Base-by-base conservation (phyloP, 1,139 yeast species). In the Taiozyma sp. region DNA sequence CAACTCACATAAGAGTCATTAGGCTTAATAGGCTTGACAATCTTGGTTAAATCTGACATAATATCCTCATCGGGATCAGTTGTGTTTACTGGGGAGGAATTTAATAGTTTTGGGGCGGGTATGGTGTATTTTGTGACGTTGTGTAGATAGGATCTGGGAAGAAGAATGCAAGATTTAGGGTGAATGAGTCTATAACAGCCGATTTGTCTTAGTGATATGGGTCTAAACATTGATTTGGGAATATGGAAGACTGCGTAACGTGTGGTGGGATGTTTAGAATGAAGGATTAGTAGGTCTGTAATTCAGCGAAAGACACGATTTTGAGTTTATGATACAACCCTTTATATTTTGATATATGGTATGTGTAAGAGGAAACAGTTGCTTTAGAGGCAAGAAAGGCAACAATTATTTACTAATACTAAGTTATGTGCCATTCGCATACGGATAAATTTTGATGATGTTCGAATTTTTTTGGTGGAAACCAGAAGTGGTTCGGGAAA, bases 1-100 rank as follows among this genome's bases (percentile, higher is more conserved):
- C 97, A 90, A 35, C 83, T 79, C 4, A 82, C 83, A 58, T 64
- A 77, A 8, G 77, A 67, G 57, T 81, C 75, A 61, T 73, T 81
- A 0, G 88, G 86, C 3, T 80, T 75, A 7, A 79, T 75, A 1
- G 88, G 85, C 55, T 79, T 76, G 47, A 81, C 62, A 28, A 72
- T 63, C 48, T 66, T 68, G 42, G 68, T 45, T 14, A 56, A 47
- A 41, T 48, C 53, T 9, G 56, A 55, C 13, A 14, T 19, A 8
- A 44, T 21, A 9, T 41, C 32, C 24, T 42, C 47, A 42, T 13
- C 24, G n/a, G 14, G 42, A 32, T 7, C 56, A 46, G 45, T 50
- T 48, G 44, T 32, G 9, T 19, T 32, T 3, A 24, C 48, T 54
- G 52, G 14, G 26, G 56, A 54, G 9, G 57, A 50, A 5, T 49